Evolutionary conservation across 805 yeast genomes (phyloP).

Genomic region (Ogataea corticis): DNA sequence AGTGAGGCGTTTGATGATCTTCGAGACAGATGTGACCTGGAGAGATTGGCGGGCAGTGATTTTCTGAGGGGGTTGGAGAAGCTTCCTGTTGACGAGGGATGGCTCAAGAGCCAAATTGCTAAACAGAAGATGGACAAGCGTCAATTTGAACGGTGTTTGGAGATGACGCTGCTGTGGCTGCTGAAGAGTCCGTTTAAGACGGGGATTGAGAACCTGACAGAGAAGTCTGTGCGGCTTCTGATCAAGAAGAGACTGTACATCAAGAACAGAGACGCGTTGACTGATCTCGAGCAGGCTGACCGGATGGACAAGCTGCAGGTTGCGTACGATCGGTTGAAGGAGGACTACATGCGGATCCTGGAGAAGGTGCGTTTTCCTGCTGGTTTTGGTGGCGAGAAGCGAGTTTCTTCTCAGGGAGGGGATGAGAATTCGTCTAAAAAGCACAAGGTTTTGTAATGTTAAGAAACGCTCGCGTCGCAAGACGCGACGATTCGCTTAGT

Average conservation of each 20-base stretch:
- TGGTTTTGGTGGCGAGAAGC: conserved; percentile 10
- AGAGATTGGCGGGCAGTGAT: conserved; percentile 40
- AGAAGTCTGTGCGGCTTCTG: conserved; percentile 49
- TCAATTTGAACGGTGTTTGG: conserved; percentile 76
- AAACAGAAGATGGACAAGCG: conserved; percentile 66
- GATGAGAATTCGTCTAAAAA: conserved; percentile 8
- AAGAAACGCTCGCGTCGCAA: background rate
- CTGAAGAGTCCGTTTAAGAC: conserved; percentile 27
- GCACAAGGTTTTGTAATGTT: conserved; percentile 3
- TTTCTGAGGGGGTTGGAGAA: conserved; percentile 32
- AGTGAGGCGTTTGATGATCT: conserved; percentile 89
- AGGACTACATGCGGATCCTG: conserved; percentile 67
- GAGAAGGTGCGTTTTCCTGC: conserved; percentile 25
- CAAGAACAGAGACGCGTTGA: conserved; percentile 78
- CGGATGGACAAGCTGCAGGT: conserved; percentile 70
- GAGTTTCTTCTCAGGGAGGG: conserved; percentile 11
- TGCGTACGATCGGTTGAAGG: conserved; percentile 67
- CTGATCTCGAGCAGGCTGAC: conserved; percentile 62
- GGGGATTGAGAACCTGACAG: conserved; percentile 26
- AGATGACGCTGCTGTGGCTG: conserved; percentile 62
- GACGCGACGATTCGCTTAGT: background rate
- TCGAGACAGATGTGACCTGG: conserved; percentile 79
- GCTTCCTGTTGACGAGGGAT: conserved; percentile 32
- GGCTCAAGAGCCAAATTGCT: conserved; percentile 41
- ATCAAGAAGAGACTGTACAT: conserved; percentile 75